Conservation (phyloP, 306 rosid genomes). For the Erythrophleum fordii region DNA sequence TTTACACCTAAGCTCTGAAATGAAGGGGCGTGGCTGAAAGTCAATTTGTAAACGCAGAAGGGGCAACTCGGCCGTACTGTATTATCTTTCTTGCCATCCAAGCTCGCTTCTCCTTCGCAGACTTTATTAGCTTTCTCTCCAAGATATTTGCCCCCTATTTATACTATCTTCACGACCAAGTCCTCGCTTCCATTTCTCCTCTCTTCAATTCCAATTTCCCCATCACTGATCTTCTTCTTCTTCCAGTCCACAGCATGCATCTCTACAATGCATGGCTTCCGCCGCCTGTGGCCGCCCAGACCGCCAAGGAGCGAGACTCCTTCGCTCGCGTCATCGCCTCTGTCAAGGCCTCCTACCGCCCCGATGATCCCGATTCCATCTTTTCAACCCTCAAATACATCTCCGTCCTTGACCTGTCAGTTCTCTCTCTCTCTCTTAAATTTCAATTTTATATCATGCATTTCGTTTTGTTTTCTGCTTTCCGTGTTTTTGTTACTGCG, state of each 20-base stretch:
- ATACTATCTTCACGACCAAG: constrained; percentile 4
- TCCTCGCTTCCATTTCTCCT: background rate
- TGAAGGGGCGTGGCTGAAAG: background rate
- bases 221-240: background rate
- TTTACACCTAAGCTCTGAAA: background rate
- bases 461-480: background rate
- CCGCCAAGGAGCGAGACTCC: constrained; percentile 73
- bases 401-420: constrained; percentile 94
- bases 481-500: background rate
- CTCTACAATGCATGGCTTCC: constrained; percentile 99
- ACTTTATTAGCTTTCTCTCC: background rate
- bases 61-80: background rate
- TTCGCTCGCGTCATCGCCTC: constrained; percentile 68
- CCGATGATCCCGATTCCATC: constrained; percentile 87
- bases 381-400: constrained; percentile 83
- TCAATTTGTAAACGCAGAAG: background rate
- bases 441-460: constrained; percentile 2
- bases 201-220: constrained; percentile 2
- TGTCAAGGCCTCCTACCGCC: constrained; percentile 56
- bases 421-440: constrained; percentile 12
- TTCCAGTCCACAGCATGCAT: constrained; percentile 56
- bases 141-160: constrained; percentile 2
- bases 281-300: constrained; percentile 80
- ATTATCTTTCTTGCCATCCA: constrained; percentile 16
- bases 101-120: background rate